These are phyloP conservation scores for Penicillium occitanis DNA, from an alignment of 2,329 filamentous ascomycete genomes.

Conservation along the genomic window DNA sequence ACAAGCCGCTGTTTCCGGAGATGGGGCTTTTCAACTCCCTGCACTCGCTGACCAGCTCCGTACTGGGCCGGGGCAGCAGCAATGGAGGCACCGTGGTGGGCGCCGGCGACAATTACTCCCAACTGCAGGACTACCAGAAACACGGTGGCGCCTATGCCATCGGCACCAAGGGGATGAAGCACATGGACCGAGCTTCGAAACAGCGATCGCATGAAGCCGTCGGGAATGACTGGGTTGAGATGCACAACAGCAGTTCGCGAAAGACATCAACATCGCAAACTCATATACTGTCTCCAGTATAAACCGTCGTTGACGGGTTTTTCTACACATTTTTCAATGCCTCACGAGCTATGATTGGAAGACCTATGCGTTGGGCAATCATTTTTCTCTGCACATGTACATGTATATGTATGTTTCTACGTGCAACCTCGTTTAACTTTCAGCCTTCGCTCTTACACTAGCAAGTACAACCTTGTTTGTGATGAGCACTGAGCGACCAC, in stretches of 20 bases:
- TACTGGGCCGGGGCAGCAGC: background rate
- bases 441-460: too few species aligned
- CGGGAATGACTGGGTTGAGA: background rate
- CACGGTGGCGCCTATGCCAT: background rate
- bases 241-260: background rate
- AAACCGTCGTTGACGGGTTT: background rate
- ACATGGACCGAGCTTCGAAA: background rate
- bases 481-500: too few species aligned
- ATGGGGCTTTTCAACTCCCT: background rate
- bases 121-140: background rate
- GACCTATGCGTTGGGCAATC: background rate
- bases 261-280: background rate
- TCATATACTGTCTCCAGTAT: background rate
- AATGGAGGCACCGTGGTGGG: background rate
- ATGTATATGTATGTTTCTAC: background rate
- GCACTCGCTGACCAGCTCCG: background rate
- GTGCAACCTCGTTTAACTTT: too few species aligned
- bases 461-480: too few species aligned
- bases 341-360: background rate
- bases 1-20: conserved; percentile 14
- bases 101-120: background rate
- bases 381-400: background rate
- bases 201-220: background rate
- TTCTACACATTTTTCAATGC: background rate
- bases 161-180: background rate